Conservation (phyloP, 768 basidiomycete species). For the Lentinula edodes region DNA sequence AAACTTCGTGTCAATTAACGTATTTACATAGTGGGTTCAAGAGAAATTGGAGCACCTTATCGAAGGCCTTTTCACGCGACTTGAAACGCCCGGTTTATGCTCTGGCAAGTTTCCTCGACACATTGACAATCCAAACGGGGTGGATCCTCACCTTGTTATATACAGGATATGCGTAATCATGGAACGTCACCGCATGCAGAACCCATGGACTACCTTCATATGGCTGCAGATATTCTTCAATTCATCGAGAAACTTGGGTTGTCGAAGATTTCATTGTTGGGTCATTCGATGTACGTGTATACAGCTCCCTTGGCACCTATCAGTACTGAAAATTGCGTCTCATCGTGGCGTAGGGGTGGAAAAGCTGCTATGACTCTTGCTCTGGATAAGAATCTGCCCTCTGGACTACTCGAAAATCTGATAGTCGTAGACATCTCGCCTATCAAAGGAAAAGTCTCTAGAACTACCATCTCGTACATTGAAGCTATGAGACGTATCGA, state of each 20-base stretch:
- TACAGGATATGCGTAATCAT: slow-evolving; percentile 82
- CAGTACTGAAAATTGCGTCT: slow-evolving; percentile 2
- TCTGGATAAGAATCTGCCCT: slow-evolving; percentile 23
- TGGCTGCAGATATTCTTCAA: slow-evolving; percentile 74
- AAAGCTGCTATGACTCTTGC: slow-evolving; percentile 58
- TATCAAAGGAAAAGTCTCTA: slow-evolving; percentile 36
- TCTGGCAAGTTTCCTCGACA: slow-evolving; percentile 37
- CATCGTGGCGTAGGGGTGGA: slow-evolving; percentile 43
- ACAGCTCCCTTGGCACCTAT: background rate
- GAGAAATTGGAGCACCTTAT: slow-evolving; percentile 82
- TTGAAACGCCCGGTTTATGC: slow-evolving; percentile 70
- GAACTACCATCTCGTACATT: slow-evolving; percentile 51
- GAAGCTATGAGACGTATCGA: slow-evolving; percentile 40
- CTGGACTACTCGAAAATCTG: slow-evolving; percentile 34
- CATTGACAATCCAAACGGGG: too few species aligned
- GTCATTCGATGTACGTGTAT: slow-evolving; percentile 79
- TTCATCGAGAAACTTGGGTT: slow-evolving; percentile 56
- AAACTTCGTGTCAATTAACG: background rate
- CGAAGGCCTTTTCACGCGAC: slow-evolving; percentile 66
- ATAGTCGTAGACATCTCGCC: slow-evolving; percentile 70
- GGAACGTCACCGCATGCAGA: slow-evolving; percentile 72
- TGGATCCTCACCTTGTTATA: background rate
- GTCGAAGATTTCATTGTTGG: slow-evolving; percentile 65
- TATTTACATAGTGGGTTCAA: slow-evolving; percentile 63
- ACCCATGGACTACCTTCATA: slow-evolving; percentile 70